Evolutionary conservation across 495 filamentous ascomycete genomes (phyloP), one percentile per base, ranked within the genome.

Genomic region (Cairneyella variabilis): DNA sequence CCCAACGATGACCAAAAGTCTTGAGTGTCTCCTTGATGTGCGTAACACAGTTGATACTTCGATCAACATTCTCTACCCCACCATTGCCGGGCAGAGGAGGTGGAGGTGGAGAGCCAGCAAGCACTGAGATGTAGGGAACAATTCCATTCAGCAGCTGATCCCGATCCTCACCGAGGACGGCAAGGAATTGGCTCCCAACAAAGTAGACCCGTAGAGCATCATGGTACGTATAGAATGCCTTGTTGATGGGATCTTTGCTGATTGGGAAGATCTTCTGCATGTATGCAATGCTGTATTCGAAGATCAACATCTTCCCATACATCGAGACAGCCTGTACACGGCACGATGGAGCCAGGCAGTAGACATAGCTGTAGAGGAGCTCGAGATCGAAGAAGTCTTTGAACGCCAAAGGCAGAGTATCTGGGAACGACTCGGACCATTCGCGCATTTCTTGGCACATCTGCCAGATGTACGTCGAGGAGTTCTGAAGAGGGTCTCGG

Each of bases 291-390:
- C 81, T 83, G 58, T 89, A 83, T 57, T 92, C 89, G 64, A 95
- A 95, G 30, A 96, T 84, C 27, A 93, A 74, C 9, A 80, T 69
- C 57, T 85, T 83, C 36, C 78, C 86, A 59, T 89, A 88, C 11
- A 83, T 75, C 23, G 77, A 79, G 22, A 86, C 73, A 0, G 73
- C 68, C 3, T 85, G 82, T n/a, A 81, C 76, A 57, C 83, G 72
- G 3, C 83, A 77, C 20, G 83, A 85, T 1, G 90, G 87, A 2
- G 90, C 88, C 8, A 95, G 72, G 50, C 90, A 83, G 66, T 93
- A 87, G 40, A 95, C 82, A 53, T 84, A 90, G 57, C 85, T 89
- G 67, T 93, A 97, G 10, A 90, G 75, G 49, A 90, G 67, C 67
- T 97, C 91, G 14, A 93, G 76, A 46, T 88, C 81, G 54, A 95